Conservation (phyloP, 352 stramenopile genomes). For the Phytophthora pini region DNA sequence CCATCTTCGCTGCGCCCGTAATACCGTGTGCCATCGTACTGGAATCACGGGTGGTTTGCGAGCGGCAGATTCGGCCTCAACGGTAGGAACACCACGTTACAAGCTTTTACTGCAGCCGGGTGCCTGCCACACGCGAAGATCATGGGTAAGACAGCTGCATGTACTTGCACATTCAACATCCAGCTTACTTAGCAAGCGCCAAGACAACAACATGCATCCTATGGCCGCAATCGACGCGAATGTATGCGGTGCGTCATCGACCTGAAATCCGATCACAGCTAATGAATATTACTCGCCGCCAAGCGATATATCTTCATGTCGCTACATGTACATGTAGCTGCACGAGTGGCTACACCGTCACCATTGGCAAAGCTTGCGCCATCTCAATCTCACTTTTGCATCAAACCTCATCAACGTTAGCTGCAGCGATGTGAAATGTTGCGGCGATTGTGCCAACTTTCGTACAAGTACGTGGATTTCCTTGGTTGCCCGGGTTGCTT, state of each 20-base stretch:
- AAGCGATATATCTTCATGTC: conserved; percentile 4
- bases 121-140: background rate
- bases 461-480: conserved; percentile 12
- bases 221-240: background rate
- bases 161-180: background rate
- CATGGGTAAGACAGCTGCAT: conserved; percentile 1
- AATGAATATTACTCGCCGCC: background rate
- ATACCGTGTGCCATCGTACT: background rate
- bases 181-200: too few species aligned
- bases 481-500: conserved; percentile 11
- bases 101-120: conserved; percentile 19
- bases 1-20: background rate
- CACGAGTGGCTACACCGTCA: background rate
- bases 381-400: too few species aligned
- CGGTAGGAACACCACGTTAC: background rate
- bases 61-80: background rate
- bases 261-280: conserved; percentile 6
- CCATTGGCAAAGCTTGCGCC: too few species aligned
- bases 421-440: too few species aligned
- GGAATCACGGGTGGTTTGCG: too few species aligned
- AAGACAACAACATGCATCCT: too few species aligned
- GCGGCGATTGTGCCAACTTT: too few species aligned
- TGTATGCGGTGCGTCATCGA: conserved; percentile 12
- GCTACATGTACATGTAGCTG: background rate
- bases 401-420: too few species aligned